A percentile compares a stretch with the other conserved stretches of the same genome.
Conservation (phyloP, 148 eudicot species). For the Chenopodium suecicum region DNA sequence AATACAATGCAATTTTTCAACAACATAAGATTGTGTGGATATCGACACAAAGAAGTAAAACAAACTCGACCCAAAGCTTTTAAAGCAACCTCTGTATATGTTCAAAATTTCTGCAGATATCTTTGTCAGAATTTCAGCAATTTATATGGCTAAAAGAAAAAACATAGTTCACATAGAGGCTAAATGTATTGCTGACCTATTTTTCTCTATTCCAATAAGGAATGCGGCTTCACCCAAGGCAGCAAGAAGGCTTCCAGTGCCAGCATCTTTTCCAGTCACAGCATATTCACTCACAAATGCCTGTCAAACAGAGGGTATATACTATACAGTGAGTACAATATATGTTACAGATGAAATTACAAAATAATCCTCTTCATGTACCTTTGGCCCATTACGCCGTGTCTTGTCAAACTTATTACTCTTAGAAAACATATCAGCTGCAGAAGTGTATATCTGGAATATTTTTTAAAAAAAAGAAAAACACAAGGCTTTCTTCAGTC, state of each 20-base stretch:
- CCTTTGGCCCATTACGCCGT: constrained; percentile 77
- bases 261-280: constrained; percentile 69
- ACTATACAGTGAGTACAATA: constrained; percentile 8
- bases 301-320: constrained; percentile 35
- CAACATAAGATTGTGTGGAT: not conserved
- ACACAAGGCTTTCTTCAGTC: constrained; percentile 11
- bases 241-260: constrained; percentile 76
- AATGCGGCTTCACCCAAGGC: constrained; percentile 92
- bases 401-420: constrained; percentile 58
- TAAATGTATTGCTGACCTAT: constrained; percentile 42
- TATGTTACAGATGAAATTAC: not conserved
- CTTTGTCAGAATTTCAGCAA: not conserved
- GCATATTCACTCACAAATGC: constrained; percentile 99
- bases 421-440: constrained; percentile 51
- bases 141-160: not conserved
- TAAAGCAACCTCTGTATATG: too few relatives aligned
- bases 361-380: not conserved
- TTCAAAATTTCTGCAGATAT: not conserved
- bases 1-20: constrained; percentile 20
- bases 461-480: not conserved
- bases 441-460: constrained; percentile 55
- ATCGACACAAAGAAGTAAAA: not conserved
- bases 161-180: not conserved
- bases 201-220: constrained; percentile 83
- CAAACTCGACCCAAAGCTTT: not conserved